phyloP scores from a whole-genome alignment of 2,329 filamentous ascomycete genomes.

The Paracorniculantispora psalliotae region DNA sequence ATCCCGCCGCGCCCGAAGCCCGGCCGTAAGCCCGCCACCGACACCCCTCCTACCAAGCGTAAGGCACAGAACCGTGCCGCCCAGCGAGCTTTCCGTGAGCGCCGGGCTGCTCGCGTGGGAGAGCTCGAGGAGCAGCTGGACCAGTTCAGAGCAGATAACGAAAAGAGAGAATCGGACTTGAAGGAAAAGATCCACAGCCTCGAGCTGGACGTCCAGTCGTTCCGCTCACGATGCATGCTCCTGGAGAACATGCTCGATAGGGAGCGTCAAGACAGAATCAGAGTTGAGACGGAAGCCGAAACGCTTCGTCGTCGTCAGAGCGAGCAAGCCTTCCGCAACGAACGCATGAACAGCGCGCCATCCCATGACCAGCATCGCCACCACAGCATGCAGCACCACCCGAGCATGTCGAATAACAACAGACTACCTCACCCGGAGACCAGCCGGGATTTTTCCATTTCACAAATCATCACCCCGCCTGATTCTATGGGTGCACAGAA shows the following conservation, averaged over 20 bases:
- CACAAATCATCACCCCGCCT: constrained; percentile 53
- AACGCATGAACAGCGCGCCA: constrained; percentile 19
- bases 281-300: constrained; percentile 37
- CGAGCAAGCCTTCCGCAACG: constrained; percentile 23
- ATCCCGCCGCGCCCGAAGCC: constrained; percentile 82
- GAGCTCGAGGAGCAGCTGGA: constrained; percentile 66
- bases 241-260: constrained; percentile 60
- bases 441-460: constrained; percentile 47
- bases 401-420: constrained; percentile 23
- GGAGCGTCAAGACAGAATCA: constrained; percentile 46
- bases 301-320: constrained; percentile 28
- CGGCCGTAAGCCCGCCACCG: constrained; percentile 87
- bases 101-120: constrained; percentile 77
- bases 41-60: constrained; percentile 86
- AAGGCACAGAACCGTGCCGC: constrained; percentile 93
- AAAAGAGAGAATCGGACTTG: constrained; percentile 53
- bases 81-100: constrained; percentile 83
- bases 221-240: constrained; percentile 55
- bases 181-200: constrained; percentile 54
- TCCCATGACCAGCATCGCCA: constrained; percentile 19
- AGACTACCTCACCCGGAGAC: constrained; percentile 25
- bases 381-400: constrained; percentile 23
- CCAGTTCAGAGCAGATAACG: constrained; percentile 52
- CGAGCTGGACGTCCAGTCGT: constrained; percentile 62
- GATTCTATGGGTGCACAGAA: constrained; percentile 33